Evolutionary conservation across 2,329 filamentous ascomycete species (phyloP).

Genomic region (Dendryphion nanum): DNA sequence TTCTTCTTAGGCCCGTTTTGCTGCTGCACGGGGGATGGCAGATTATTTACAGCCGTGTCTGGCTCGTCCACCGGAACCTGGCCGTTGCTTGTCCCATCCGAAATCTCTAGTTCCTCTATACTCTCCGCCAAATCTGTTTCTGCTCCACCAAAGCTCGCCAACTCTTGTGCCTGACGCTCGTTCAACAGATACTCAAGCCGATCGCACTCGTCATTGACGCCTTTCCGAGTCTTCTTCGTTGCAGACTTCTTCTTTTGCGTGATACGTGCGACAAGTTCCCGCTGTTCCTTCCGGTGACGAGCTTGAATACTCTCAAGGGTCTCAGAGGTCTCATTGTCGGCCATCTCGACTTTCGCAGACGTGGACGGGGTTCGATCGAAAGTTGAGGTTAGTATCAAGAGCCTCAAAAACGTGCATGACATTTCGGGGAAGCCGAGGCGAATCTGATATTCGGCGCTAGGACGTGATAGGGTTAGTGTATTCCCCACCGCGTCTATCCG

Average conservation of each 20-base stretch:
- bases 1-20: constrained; percentile 56
- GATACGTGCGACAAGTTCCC: constrained; percentile 78
- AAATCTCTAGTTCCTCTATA: constrained; percentile 9
- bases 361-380: neutral
- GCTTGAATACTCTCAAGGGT: constrained; percentile 72
- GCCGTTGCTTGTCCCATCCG: neutral
- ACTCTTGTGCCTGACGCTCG: constrained; percentile 53
- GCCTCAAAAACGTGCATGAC: too few species aligned
- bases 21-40: constrained; percentile 4
- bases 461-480: too few species aligned
- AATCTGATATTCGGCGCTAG: too few species aligned
- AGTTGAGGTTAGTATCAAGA: too few species aligned
- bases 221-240: constrained; percentile 72
- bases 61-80: neutral
- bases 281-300: constrained; percentile 83
- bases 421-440: too few species aligned
- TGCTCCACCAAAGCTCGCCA: constrained; percentile 41
- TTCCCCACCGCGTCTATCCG: too few species aligned
- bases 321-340: constrained; percentile 15
- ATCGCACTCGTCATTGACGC: constrained; percentile 62
- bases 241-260: constrained; percentile 97
- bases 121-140: constrained; percentile 30
- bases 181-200: constrained; percentile 56
- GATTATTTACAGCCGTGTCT: constrained; percentile 1
- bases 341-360: neutral